Conservation (phyloP, 2,329 filamentous ascomycete species). For the Bertia moriformis region DNA sequence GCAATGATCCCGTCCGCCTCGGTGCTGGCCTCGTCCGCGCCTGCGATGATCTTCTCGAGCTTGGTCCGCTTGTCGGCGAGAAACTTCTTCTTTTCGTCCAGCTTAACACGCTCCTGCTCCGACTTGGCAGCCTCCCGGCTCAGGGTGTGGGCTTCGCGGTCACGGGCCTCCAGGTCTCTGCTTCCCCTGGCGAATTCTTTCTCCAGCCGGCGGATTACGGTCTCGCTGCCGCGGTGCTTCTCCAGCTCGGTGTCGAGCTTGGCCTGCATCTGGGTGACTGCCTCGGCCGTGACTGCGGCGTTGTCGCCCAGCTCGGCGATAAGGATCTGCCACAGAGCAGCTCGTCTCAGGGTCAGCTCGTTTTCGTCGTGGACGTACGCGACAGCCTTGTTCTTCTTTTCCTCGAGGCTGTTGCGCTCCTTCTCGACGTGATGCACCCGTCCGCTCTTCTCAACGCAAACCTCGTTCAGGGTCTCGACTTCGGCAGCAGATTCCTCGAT, state of each 20-base stretch:
- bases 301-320: constrained; percentile 81
- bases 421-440: constrained; percentile 97
- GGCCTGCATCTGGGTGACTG: constrained; percentile 74
- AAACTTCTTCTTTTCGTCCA: constrained; percentile 96
- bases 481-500: constrained; percentile 88
- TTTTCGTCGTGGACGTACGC: constrained; percentile 86
- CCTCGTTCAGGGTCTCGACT: constrained; percentile 83
- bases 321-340: constrained; percentile 82
- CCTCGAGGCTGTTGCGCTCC: constrained; percentile 80
- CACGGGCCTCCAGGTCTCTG: constrained; percentile 69
- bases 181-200: constrained; percentile 69
- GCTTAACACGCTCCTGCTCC: constrained; percentile 92
- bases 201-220: constrained; percentile 77
- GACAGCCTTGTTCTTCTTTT: constrained; percentile 90
- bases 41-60: constrained; percentile 72
- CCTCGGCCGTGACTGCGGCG: constrained; percentile 73
- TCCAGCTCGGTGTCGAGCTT: constrained; percentile 77
- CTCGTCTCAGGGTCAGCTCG: constrained; percentile 76
- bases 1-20: constrained; percentile 68
- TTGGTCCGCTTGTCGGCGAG: constrained; percentile 83
- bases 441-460: constrained; percentile 86
- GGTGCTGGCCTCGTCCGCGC: constrained; percentile 57
- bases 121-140: constrained; percentile 81
- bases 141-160: constrained; percentile 66
- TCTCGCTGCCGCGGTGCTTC: constrained; percentile 79